phyloP scores from a whole-genome alignment of 441 rosid genomes.

The Syzygium malaccense region DNA sequence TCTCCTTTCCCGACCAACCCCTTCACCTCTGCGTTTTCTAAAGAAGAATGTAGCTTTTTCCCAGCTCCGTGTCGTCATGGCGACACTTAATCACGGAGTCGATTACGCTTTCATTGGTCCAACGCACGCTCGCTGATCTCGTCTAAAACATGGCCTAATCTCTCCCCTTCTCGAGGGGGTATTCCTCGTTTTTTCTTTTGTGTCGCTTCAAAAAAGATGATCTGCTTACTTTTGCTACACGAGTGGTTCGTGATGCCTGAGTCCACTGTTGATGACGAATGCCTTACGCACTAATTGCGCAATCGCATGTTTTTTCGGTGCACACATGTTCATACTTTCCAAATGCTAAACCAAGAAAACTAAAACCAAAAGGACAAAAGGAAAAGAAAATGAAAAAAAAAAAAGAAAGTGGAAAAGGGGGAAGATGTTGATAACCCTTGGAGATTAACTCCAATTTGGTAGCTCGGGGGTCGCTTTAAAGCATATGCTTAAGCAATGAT shows the following conservation, averaged over 20 bases:
- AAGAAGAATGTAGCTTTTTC: not conserved
- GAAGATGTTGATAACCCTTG: not conserved
- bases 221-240: not conserved
- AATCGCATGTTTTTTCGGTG: conserved; percentile 5
- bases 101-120: not conserved
- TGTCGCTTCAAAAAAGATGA: not conserved
- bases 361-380: not conserved
- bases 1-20: not conserved
- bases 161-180: not conserved
- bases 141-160: not conserved
- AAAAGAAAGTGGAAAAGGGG: not conserved
- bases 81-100: not conserved
- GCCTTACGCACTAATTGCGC: conserved; percentile 26
- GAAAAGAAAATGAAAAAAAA: not conserved
- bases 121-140: not conserved
- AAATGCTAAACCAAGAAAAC: not conserved
- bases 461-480: conserved; percentile 35
- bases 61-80: not conserved
- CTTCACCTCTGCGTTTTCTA: not conserved
- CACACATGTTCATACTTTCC: not conserved
- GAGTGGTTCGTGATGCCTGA: not conserved
- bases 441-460: conserved; percentile 19
- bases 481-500: conserved; percentile 12
- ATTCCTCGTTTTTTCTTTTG: not conserved
- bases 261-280: conserved; percentile 24